Conservation (phyloP, 73 alveolate species). For the Diophrys sp. region DNA sequence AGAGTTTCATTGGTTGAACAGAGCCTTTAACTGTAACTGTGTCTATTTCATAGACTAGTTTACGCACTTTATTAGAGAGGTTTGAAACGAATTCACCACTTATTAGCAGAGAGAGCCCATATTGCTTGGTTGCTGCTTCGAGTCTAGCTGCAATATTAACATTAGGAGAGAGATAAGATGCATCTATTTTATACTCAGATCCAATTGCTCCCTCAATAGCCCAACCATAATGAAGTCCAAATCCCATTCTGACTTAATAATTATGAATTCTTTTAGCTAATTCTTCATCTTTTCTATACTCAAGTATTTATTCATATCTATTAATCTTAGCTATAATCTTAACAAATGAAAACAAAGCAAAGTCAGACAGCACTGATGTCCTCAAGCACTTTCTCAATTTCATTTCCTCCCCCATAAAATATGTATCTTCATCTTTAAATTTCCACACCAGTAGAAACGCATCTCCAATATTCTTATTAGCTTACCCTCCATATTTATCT, state of each 20-base stretch:
- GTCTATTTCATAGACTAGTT: constrained; percentile 52
- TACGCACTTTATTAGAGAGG: constrained; percentile 30
- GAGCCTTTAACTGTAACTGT: constrained; percentile 92
- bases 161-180: constrained; percentile 89
- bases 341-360: constrained; percentile 83
- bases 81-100: constrained; percentile 45
- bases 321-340: constrained; percentile 90
- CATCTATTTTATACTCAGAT: constrained; percentile 92
- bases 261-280: constrained; percentile 45
- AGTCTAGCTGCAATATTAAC: constrained; percentile 84
- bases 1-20: constrained; percentile 72
- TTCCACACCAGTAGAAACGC: constrained; percentile 96
- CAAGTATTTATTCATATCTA: constrained; percentile 75
- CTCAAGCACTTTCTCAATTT: background rate
- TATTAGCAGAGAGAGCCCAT: constrained; percentile 53
- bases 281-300: constrained; percentile 72
- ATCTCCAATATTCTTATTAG: constrained; percentile 99
- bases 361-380: constrained; percentile 55
- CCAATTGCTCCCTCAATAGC: constrained; percentile 98
- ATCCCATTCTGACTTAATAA: constrained; percentile 84
- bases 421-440: constrained; percentile 24
- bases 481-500: constrained; percentile 92
- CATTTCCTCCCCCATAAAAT: background rate
- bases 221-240: constrained; percentile 94
- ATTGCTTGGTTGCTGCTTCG: constrained; percentile 73